Base-by-base conservation (phyloP, 345 rosid genomes). In the Limnanthes douglasii region DNA sequence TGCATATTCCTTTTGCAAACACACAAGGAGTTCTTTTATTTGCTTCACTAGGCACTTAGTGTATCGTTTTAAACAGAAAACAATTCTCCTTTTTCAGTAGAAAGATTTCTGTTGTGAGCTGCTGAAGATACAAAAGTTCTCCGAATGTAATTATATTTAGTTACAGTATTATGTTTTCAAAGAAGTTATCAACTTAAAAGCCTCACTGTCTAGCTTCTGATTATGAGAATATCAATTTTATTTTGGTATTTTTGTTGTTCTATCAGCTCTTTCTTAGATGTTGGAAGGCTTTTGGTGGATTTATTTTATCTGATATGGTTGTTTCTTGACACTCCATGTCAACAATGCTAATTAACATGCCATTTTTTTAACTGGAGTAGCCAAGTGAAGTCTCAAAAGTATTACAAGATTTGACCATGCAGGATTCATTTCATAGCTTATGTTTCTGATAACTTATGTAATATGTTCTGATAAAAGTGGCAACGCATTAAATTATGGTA, bases 401-500 rank as follows among this genome's bases (percentile, higher is more conserved):
- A 9, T 32, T 32, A 13, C 5, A 12, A 32, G n/a, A n/a, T n/a
- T n/a, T n/a, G n/a, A n/a, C n/a, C n/a, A n/a, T n/a, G n/a, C n/a
- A n/a, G n/a, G n/a, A n/a, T n/a, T n/a, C n/a, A n/a, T n/a, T n/a
- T n/a, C n/a, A n/a, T n/a, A n/a, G n/a, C n/a, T n/a, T n/a, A n/a
- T n/a, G 29, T 25, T 8, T 7, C 8, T 25, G 29, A 25, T 11
- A 3, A 25, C 10, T 7, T 25, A 7, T 25, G 2, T 2, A 25
- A 19, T 43, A 29, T 9, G 0, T 3, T 42, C 8, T 15, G 15
- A 29, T 21, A 31, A 21, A 43, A 31, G 13, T 2, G 6, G 30
- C 11, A 10, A 15, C 7, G 29, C 37, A 31, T 38, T 19, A 24
- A 12, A n/a, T n/a, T n/a, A 18, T 49, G 59, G 65, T 50, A 46